Evolutionary conservation across 2,329 filamentous ascomycete species (phyloP), one percentile per base, ranked within the genome.

Genomic region (Aspergillus ibericus): DNA sequence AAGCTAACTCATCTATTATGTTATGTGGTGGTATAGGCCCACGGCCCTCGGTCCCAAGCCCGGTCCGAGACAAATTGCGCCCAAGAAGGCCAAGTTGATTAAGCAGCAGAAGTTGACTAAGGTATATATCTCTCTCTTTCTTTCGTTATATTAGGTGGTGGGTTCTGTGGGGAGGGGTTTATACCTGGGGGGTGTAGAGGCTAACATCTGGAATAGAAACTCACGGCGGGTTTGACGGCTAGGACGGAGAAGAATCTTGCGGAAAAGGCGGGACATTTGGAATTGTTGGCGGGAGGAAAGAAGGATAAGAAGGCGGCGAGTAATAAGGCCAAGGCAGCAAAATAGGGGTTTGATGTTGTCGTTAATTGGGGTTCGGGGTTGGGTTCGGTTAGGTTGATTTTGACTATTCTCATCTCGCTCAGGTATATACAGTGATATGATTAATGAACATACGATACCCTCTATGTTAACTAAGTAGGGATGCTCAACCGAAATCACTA

Each of bases 201-300:
- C 15, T 29, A 36, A 57, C n/a, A n/a, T n/a, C n/a, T n/a, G n/a
- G n/a, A n/a, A n/a, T n/a, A 47, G 42, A 47, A 47, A 27, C 42
- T 47, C 22, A 47, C 13, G 13, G 27, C 84, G 0, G 87, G 87
- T 0, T 74, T 91, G 40, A 83, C 83, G 3, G 83, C 82, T 0
- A 80, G 85, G 76, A 91, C 88, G n/a, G 88, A 91, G 70, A 83
- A 83, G 60, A 83, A 81, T 62, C 79, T 91, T 9, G 88, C 87
- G 12, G 79, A 85, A 61, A 85, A 85, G 68, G 88, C 87, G 5
- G 88, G 88, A 13, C 88, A 91, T 80, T 68, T 91, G 68, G 88
- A 91, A 73, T 70, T 91, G 68, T 72, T 91, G 68, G 81, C 80
- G 58, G 86, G 87, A 2, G 87, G 86, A 12, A 89, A 88, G 81